phyloP scores from a whole-genome alignment of 768 basidiomycete genomes.

The Tylopilus vinaceipallidus region DNA sequence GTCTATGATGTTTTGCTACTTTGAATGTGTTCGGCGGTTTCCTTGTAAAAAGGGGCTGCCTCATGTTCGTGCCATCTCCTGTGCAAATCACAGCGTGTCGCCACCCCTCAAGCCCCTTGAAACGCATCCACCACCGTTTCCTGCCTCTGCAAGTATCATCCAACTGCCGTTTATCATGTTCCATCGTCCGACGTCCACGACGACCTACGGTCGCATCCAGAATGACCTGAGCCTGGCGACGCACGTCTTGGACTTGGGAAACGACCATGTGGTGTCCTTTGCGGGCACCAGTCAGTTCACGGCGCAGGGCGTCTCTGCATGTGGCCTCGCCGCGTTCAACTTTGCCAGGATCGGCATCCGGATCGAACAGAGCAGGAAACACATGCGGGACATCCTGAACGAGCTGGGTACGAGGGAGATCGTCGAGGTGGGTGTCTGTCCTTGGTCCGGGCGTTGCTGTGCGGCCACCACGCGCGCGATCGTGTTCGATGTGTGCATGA shows the following conservation, averaged over 20 bases:
- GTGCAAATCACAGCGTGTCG: too few relatives aligned
- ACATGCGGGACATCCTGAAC: constrained; percentile 16
- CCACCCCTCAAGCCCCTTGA: neutral
- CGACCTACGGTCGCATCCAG: neutral
- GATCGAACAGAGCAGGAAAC: constrained; percentile 12
- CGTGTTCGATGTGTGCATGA: neutral
- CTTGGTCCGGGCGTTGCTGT: neutral
- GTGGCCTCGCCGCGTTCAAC: constrained; percentile 67
- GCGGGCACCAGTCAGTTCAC: constrained; percentile 57
- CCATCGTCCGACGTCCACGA: neutral
- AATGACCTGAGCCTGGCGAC: neutral
- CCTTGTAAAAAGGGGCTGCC: neutral
- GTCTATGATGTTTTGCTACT: too few relatives aligned
- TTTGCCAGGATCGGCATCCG: constrained; percentile 52
- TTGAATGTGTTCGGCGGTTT: too few relatives aligned
- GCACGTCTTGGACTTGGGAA: constrained; percentile 25
- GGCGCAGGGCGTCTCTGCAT: constrained; percentile 47
- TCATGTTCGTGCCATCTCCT: neutral
- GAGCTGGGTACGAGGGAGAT: constrained; percentile 21
- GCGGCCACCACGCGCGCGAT: neutral
- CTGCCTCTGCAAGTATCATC: neutral
- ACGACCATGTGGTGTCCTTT: constrained; percentile 43
- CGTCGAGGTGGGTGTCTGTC: constrained; percentile 27
- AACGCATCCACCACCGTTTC: too few relatives aligned
- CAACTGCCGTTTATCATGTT: constrained; percentile 3